A percentile compares a stretch with the other conserved stretches of the same genome.
phyloP scores from a whole-genome alignment of 2,329 filamentous ascomycete species.

The Trichoderma sp. region DNA sequence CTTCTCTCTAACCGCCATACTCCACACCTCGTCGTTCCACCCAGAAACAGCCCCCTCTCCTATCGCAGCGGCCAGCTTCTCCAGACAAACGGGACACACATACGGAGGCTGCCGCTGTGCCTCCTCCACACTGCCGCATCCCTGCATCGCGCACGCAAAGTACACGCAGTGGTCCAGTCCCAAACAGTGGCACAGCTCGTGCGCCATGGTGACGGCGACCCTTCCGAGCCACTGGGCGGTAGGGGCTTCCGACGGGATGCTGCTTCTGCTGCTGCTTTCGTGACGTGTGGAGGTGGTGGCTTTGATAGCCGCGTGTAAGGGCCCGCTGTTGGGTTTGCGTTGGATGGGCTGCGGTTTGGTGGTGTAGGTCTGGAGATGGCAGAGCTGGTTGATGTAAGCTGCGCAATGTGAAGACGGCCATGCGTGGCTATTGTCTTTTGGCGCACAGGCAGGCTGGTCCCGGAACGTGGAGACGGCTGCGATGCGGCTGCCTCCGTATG shows the following conservation, averaged over 20 bases:
- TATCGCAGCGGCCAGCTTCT: constrained; percentile 47
- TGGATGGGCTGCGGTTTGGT: background rate
- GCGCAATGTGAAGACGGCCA: constrained; percentile 68
- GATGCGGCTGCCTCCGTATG: constrained; percentile 65
- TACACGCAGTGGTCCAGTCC: constrained; percentile 67
- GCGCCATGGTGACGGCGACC: constrained; percentile 58
- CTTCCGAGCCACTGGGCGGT: constrained; percentile 58
- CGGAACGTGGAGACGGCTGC: constrained; percentile 63
- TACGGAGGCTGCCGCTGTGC: constrained; percentile 65
- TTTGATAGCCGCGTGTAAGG: constrained; percentile 34
- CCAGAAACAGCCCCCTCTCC: constrained; percentile 8
- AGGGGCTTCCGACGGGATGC: constrained; percentile 31
- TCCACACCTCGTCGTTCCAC: background rate
- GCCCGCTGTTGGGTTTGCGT: background rate
- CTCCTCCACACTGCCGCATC: constrained; percentile 57
- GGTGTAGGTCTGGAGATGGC: constrained; percentile 30
- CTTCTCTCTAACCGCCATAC: background rate
- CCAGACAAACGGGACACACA: constrained; percentile 60
- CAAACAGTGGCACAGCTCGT: constrained; percentile 70
- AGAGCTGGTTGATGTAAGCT: constrained; percentile 48
- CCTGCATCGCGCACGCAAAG: constrained; percentile 66
- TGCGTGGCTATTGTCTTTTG: constrained; percentile 51
- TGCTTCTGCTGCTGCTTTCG: constrained; percentile 14
- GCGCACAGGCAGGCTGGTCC: constrained; percentile 54
- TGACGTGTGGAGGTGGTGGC: constrained; percentile 35